Evolutionary conservation across 805 yeast species (phyloP).

Genomic region (Yamadazyma nakazawae): DNA sequence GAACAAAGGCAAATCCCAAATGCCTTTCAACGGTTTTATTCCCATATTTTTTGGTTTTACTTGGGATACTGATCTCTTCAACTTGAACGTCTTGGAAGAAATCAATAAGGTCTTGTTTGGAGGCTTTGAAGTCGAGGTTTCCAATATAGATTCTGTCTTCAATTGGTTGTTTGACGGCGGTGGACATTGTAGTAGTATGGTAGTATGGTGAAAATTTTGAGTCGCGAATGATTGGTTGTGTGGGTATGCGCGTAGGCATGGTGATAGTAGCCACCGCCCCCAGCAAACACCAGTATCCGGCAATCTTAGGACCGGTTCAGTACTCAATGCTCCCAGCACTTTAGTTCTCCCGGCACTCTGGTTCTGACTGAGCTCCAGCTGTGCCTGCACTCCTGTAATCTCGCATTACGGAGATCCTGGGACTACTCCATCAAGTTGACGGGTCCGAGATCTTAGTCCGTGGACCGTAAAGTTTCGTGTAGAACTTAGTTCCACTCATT

Average conservation of each 20-base stretch:
- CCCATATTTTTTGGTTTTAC: conserved; percentile 33
- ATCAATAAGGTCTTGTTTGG: conserved; percentile 42
- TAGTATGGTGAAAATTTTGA: background rate
- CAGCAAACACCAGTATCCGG: no score
- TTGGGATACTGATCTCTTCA: conserved; percentile 50
- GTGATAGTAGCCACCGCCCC: no score
- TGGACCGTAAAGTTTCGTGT: no score
- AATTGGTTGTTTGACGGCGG: conserved; percentile 16
- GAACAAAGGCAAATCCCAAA: conserved; percentile 61
- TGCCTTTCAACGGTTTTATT: conserved; percentile 40
- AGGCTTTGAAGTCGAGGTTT: conserved; percentile 41
- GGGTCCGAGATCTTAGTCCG: no score
- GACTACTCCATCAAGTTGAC: no score
- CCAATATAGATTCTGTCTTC: conserved; percentile 46
- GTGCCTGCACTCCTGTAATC: no score
- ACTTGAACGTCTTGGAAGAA: conserved; percentile 48
- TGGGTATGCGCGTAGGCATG: background rate
- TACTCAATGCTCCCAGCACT: no score
- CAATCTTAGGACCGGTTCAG: no score
- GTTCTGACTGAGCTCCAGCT: no score
- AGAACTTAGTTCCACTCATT: no score
- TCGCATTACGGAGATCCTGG: no score
- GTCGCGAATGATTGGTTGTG: background rate
- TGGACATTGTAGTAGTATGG: background rate
- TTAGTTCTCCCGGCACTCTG: no score